Evolutionary conservation across 805 yeast genomes (phyloP), one percentile per base, ranked within the genome.

Genomic region (Teunomyces gatunensis): DNA sequence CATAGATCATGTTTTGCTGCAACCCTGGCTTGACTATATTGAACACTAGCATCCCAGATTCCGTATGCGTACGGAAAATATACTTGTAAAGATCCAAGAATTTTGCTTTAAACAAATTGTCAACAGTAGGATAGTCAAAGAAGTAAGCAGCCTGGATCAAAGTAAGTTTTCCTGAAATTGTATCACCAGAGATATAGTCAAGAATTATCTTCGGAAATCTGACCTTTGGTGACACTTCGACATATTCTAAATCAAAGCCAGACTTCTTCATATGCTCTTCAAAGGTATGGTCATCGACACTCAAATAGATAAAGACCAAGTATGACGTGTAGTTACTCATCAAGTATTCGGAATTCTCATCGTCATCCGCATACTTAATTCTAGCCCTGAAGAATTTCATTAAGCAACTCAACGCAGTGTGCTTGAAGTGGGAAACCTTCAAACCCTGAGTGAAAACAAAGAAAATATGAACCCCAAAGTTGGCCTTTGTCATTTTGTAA

Each of bases 381-480:
- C 83, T 66, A 15, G 73, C 64, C 18, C 66, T 65, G 57, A 80
- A 74, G 20, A 80, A 60, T 0, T 63, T 57, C 42, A 68, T 69
- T 54, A 84, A 56, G 20, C 79, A 69, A 1, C 64, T 67, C 29
- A 79, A 57, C 0, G 87, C 77, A 2, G 73, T 65, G 7, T 73
- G 75, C 48, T 76, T 78, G 17, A 84, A 71, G 47, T 78, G 81
- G 6, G 89, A 81, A 6, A 80, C 64, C 32, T 78, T 75, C 35
- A 85, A 61, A 0, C 91, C 92, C 56, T 78, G 82, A 3, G 79
- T 68, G 15, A 80, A 63, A 17, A 77, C 57, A 39, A 71, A 68
- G 27, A 80, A 60, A 30, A 85, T 59, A 15, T 80, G 69, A 25
- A 74, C 71, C 47, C 84, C 81, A 53, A 84, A 75, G 56, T 79